Percentiles rank a stretch among this genome's conserved stretches.
phyloP scores from a whole-genome alignment of 2,329 filamentous ascomycete genomes.

The Penicillium sp. region DNA sequence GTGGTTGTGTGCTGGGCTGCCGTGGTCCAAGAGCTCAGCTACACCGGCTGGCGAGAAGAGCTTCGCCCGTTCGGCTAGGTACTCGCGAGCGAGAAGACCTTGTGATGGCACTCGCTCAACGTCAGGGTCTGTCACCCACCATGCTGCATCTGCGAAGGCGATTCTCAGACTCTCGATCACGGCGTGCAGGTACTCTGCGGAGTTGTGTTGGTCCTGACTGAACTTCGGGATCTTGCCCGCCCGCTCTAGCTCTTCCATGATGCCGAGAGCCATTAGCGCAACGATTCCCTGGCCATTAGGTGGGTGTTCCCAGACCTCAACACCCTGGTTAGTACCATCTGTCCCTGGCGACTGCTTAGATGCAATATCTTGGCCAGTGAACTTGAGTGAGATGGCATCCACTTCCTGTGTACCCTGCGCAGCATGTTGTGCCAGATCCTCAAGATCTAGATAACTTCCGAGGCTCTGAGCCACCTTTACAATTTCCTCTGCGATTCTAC shows the following conservation, averaged over 20 bases:
- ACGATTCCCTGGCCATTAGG: conserved; percentile 96
- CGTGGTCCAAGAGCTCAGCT: conserved; percentile 60
- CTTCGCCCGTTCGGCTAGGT: conserved; percentile 69
- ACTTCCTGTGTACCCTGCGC: conserved; percentile 73
- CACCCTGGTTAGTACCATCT: conserved; percentile 42
- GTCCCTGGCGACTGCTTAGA: conserved; percentile 21
- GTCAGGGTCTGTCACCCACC: conserved; percentile 86
- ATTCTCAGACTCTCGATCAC: conserved; percentile 86
- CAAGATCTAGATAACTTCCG: conserved; percentile 74
- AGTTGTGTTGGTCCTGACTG: conserved; percentile 70
- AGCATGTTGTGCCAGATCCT: conserved; percentile 77
- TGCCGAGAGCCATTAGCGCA: conserved; percentile 89
- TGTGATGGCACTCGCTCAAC: conserved; percentile 62
- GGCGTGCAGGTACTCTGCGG: conserved; percentile 75
- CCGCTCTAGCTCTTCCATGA: conserved; percentile 81
- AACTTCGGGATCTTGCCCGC: conserved; percentile 73
- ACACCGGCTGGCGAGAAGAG: conserved; percentile 60
- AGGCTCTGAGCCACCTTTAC: conserved; percentile 73
- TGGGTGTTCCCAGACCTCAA: conserved; percentile 94
- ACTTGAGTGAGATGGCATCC: conserved; percentile 79
- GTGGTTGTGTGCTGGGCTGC: conserved; percentile 79
- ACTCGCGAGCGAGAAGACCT: conserved; percentile 68
- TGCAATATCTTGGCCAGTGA: conserved; percentile 58
- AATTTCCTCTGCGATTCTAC: conserved; percentile 76
- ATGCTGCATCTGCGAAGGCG: conserved; percentile 83